Conservation (phyloP, 164 flowering plant genomes). For the Pachysandra terminalis region DNA sequence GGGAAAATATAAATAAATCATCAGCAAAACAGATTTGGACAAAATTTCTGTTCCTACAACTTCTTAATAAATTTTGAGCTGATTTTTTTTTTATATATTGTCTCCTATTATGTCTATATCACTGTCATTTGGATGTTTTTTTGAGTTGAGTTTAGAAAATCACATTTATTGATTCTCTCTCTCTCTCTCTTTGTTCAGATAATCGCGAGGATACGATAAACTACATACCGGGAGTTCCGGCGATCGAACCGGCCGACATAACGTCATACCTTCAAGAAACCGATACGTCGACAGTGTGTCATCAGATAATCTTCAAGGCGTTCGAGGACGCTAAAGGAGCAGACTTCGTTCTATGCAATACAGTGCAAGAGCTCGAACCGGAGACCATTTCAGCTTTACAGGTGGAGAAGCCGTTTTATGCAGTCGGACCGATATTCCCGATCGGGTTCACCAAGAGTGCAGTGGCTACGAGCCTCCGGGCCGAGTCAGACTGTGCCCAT, state of each 20-base stretch:
- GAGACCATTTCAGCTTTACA: conserved; percentile 55
- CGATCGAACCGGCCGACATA: conserved; percentile 57
- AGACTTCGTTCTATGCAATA: conserved; percentile 66
- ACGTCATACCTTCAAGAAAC: conserved; percentile 65
- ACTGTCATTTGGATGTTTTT: too few relatives aligned
- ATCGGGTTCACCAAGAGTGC: conserved; percentile 28
- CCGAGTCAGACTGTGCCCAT: conserved; percentile 66
- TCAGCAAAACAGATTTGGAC: too few relatives aligned
- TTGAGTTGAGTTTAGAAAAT: too few relatives aligned
- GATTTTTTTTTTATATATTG: too few relatives aligned
- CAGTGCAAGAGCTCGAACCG: conserved; percentile 61
- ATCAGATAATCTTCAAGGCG: conserved; percentile 54
- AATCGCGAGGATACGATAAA: conserved; percentile 51
- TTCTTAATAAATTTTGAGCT: too few relatives aligned
- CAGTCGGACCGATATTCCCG: conserved; percentile 67
- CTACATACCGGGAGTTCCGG: conserved; percentile 72
- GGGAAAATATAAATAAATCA: too few relatives aligned
- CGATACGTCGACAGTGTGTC: conserved; percentile 44
- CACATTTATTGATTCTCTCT: background rate
- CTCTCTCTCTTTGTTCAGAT: conserved; percentile 23
- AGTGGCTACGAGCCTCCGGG: conserved; percentile 73
- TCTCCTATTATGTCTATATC: too few relatives aligned
- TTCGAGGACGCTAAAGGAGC: conserved; percentile 52
- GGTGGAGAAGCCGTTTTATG: conserved; percentile 41
- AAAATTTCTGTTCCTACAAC: too few relatives aligned